Evolutionary conservation across 768 basidiomycete genomes (phyloP), one percentile per base, ranked within the genome.

Genomic region (Tricholoma flavovirens): DNA sequence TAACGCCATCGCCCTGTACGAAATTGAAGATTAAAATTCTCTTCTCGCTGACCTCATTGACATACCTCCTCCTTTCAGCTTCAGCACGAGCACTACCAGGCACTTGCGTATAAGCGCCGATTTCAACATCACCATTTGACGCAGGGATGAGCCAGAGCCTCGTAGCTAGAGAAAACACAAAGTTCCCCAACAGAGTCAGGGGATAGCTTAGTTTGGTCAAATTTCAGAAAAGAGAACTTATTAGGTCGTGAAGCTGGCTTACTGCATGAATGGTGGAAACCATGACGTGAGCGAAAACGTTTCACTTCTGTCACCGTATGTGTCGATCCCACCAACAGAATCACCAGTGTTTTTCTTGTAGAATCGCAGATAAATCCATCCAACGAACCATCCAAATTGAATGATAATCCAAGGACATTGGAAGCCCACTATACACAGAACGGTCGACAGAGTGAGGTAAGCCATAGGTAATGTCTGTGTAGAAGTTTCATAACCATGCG

Each of bases 361-460:
- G 77, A 99, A 98, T 35, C 97, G 86, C 32, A 99, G 82, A 73
- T 97, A 99, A 53, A 91, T 79, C 90, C 93, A 99, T 30, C 89
- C 82, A 7, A 94, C 90, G 55, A 97, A 88, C 93, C 96, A 99
- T n/a, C 96, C 97, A 69, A 98, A 99, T 67, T 99, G 97, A 60
- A 98, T 94, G 66, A 94, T 74, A 51, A 95, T 92, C 77, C 84
- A 96, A 14, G 93, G 93, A 56, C 84, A 87, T 68, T 93, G 93
- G 73, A 87, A 87, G 19, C 93, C 93, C 45, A 93, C 56, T 49
- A 96, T 61, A 59, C 86, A 88, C 73, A 93, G 77, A 24, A 97
- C 80, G 57, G 89, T 93, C 9, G 95, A 98, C 55, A 98, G 71
- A 1, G 90, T 88, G 57, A 98, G 80, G 71, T 98, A 93, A 32